A percentile compares a stretch with the other conserved stretches of the same genome.
Evolutionary conservation across 345 rosid genomes (phyloP).

Genomic region (Litchi chinensis): DNA sequence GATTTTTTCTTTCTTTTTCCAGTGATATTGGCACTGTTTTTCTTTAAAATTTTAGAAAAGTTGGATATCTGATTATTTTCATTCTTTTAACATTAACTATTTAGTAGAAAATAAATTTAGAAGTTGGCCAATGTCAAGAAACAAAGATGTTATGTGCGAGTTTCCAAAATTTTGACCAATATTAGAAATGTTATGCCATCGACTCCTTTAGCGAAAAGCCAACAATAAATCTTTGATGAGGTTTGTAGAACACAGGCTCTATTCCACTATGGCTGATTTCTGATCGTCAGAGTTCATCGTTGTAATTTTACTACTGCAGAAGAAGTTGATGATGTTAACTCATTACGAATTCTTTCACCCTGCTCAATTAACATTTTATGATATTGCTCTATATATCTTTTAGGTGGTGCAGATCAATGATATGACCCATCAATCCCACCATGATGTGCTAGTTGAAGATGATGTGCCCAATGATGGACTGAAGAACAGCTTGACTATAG

Average conservation of each 20-base stretch:
- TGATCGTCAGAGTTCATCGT: slow-evolving; percentile 8
- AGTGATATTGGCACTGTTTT: not conserved
- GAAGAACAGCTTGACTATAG: slow-evolving; percentile 20
- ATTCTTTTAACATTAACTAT: not conserved
- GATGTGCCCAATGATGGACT: slow-evolving; percentile 21
- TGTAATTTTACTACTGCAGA: slow-evolving; percentile 4
- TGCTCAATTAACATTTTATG: not conserved
- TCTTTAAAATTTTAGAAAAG: not conserved
- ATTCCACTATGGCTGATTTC: not conserved
- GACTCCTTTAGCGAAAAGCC: not conserved
- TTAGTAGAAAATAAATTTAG: not conserved
- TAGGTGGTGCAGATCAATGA: slow-evolving; percentile 58
- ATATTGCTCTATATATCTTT: slow-evolving; percentile 19
- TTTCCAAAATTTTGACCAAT: not conserved
- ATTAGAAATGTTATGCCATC: not conserved
- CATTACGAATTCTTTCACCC: not conserved
- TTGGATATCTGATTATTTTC: not conserved
- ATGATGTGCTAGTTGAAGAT: slow-evolving; percentile 40
- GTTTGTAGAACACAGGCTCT: not conserved
- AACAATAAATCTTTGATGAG: not conserved
- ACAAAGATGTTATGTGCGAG: not conserved
- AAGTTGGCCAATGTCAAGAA: not conserved
- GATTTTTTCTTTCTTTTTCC: not conserved
- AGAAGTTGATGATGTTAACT: not conserved
- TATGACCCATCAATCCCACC: slow-evolving; percentile 33